These are phyloP conservation scores for Epichloe baconii DNA, from an alignment of 2,329 filamentous ascomycete species.

Conservation along the genomic window DNA sequence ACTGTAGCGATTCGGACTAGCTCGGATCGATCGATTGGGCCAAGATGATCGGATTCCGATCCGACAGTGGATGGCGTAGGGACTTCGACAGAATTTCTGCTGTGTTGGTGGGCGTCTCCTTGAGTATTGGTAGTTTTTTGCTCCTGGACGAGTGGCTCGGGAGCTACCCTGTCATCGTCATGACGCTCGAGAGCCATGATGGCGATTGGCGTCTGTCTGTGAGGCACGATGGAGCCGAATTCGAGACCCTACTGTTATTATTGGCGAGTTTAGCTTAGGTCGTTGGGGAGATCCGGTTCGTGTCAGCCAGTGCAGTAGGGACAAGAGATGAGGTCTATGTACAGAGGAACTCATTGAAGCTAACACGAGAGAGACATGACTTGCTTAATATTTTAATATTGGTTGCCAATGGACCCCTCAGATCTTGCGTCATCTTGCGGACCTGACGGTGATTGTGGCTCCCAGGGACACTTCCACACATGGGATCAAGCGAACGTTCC, in stretches of 20 bases:
- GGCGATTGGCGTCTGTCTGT: background rate
- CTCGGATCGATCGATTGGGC: constrained; percentile 18
- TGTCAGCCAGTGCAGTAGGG: background rate
- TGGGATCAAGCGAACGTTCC: background rate
- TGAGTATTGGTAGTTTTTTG: background rate
- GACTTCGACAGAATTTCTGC: background rate
- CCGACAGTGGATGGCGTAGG: background rate
- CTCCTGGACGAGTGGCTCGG: background rate
- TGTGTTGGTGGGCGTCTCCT: background rate
- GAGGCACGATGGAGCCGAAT: background rate
- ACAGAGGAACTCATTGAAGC: background rate
- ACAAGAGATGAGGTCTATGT: background rate
- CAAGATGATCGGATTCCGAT: background rate
- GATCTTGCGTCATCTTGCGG: background rate
- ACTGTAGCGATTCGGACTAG: constrained; percentile 26
- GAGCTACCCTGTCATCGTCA: background rate
- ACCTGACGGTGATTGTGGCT: background rate
- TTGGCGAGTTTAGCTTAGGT: too few species aligned
- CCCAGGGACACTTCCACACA: background rate
- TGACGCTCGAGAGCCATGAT: background rate
- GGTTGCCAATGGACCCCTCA: background rate
- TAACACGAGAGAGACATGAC: background rate
- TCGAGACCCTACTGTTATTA: background rate
- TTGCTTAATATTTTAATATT: constrained; percentile 1
- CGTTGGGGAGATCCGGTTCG: background rate